These are phyloP conservation scores for Kickxella alabastrina DNA, from an alignment of 192 early-diverging fungal genomes.

Conservation along the genomic window DNA sequence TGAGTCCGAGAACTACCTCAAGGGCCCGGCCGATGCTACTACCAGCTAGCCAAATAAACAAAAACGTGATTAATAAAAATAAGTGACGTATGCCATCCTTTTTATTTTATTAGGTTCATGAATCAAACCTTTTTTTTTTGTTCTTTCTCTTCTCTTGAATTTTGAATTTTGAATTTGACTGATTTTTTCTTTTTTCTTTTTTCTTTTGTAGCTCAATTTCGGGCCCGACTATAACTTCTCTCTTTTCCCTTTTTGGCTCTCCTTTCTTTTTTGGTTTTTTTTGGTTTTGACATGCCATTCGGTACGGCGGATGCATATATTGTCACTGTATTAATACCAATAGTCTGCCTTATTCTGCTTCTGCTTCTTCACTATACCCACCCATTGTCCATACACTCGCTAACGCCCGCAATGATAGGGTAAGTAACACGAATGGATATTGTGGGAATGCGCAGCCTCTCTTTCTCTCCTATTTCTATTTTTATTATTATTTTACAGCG, in stretches of 20 bases:
- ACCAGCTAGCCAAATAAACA: neutral
- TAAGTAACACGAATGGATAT: too few species aligned
- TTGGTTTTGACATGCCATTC: neutral
- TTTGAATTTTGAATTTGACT: neutral
- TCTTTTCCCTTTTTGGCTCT: too few species aligned
- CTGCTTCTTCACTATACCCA: too few species aligned
- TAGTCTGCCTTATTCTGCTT: too few species aligned
- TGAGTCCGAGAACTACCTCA: conserved; percentile 83
- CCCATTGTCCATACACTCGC: too few species aligned
- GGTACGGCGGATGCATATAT: too few species aligned
- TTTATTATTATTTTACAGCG: too few species aligned
- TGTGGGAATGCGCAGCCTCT: too few species aligned
- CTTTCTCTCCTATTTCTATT: too few species aligned
- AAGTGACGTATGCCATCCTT: neutral
- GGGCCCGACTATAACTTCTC: too few species aligned
- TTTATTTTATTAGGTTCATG: neutral
- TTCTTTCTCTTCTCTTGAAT: neutral
- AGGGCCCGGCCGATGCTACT: neutral
- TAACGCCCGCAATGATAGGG: conserved; percentile 4
- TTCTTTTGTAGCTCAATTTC: conserved; percentile 1
- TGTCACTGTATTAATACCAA: too few species aligned
- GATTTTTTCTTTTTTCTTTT: neutral
- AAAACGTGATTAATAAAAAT: neutral
- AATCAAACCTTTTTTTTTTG: neutral
- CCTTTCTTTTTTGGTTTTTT: neutral